Percentiles rank a stretch among this genome's conserved stretches.
Evolutionary conservation across 495 filamentous ascomycete genomes (phyloP).

Genomic region (Neurospora africana): DNA sequence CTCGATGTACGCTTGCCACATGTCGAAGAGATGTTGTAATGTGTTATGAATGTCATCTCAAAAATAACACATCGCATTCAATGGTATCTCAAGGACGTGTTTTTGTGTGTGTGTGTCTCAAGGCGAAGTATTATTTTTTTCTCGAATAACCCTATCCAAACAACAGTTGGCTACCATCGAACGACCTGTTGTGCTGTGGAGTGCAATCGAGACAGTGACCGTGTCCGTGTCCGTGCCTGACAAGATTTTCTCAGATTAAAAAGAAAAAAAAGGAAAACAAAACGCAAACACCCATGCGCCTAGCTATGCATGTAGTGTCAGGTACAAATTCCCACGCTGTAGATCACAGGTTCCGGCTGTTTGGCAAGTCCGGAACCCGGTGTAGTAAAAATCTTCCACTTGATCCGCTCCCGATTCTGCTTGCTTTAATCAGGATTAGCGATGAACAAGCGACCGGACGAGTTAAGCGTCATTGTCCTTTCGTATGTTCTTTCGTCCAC

Average conservation of each 20-base stretch:
- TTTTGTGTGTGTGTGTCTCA: neutral
- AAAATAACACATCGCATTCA: neutral
- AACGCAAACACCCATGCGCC: neutral
- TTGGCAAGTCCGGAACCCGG: neutral
- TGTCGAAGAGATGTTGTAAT: neutral
- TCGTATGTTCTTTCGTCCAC: constrained; percentile 94
- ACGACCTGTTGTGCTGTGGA: neutral
- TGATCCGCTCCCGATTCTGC: neutral
- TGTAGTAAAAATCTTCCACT: neutral
- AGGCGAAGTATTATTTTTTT: neutral
- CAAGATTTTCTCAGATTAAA: neutral
- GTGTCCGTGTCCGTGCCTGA: neutral
- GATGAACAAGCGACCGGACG: constrained; percentile 67
- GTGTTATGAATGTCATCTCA: neutral
- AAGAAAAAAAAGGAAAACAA: neutral
- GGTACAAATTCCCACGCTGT: neutral
- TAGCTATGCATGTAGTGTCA: neutral
- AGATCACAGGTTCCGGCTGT: neutral
- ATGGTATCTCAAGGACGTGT: neutral
- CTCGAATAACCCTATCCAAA: neutral
- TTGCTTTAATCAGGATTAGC: constrained; percentile 74
- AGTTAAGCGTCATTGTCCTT: constrained; percentile 70
- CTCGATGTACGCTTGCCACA: neutral
- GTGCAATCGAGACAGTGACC: neutral
- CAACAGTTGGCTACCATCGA: neutral